Evolutionary conservation across 768 basidiomycete genomes (phyloP), one percentile per base, ranked within the genome.

Genomic region (Lentinula guzmanii): DNA sequence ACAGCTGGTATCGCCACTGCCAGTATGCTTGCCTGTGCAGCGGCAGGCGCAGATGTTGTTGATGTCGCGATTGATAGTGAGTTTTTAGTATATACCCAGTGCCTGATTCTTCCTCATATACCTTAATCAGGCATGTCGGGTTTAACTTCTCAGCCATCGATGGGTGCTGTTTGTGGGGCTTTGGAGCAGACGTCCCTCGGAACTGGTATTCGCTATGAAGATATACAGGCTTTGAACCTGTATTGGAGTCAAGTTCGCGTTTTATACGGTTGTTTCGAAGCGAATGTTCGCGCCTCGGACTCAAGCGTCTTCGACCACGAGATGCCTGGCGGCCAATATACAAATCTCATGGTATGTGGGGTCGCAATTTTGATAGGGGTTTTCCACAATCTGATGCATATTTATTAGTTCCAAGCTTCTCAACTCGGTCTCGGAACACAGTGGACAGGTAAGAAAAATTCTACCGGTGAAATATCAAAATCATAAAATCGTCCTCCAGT

Each of bases 241-340:
- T 99, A 99, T 77, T 99, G 97, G 97, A 93, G 89, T 60, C 95
- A 98, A 80, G 91, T 98, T 72, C 91, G 97, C 71, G 78, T 91
- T 77, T 84, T 98, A 52, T 99, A 99, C 78, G 74, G 83, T 71
- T 97, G 95, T 79, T 99, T 99, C 79, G 97, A 98, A 74, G 97
- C 97, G 60, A 97, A 97, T 70, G 95, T 98, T 67, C 86, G 94
- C 58, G 93, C 95, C 28, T 95, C 94, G 57, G 97, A 98, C 72
- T 97, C 95, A 52, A 94, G 93, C 75, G 95, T 98, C 58, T 99
- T 98, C 73, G 95, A 95, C 70, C 96, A 98, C 75, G 95, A 97
- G 77, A 98, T 99, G 97, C 96, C 96, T 58, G 97, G 95, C 71
- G 96, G 95, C 50, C 93, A 94, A 72, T 94, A 93, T 73, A 94